Evolutionary conservation across 148 eudicot genomes (phyloP).

Genomic region (Linanthus parryae): DNA sequence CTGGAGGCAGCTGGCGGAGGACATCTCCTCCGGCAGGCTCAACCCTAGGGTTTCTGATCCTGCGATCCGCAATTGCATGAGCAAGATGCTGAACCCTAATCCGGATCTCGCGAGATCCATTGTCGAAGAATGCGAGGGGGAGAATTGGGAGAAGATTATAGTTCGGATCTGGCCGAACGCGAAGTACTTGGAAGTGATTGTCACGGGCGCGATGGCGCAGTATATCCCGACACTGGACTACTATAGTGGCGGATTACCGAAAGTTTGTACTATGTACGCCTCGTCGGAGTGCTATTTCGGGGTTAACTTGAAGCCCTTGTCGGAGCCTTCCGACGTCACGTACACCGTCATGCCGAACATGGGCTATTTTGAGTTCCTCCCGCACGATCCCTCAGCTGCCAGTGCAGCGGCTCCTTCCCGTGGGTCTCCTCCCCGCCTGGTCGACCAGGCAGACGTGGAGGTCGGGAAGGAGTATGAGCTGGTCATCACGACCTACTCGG

Average conservation of each 20-base stretch:
- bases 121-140: constrained; percentile 33
- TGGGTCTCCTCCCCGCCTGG: constrained; percentile 29
- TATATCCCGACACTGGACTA: constrained; percentile 65
- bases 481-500: constrained; percentile 61
- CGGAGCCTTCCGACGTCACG: constrained; percentile 54
- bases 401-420: constrained; percentile 5
- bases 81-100: constrained; percentile 37
- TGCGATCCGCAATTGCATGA: constrained; percentile 32
- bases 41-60: constrained; percentile 44
- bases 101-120: constrained; percentile 44
- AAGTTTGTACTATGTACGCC: constrained; percentile 60
- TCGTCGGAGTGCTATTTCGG: constrained; percentile 76
- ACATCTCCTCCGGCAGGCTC: constrained; percentile 41
- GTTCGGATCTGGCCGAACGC: constrained; percentile 76
- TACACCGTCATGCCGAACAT: constrained; percentile 84
- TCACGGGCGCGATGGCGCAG: constrained; percentile 72
- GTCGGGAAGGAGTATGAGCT: constrained; percentile 73
- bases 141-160: constrained; percentile 76
- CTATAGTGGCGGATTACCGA: constrained; percentile 66
- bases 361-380: constrained; percentile 83
- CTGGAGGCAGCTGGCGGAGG: constrained; percentile 40
- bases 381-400: constrained; percentile 26
- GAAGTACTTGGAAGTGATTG: constrained; percentile 62
- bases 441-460: constrained; percentile 52
- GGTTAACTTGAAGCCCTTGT: constrained; percentile 57